Evolutionary conservation across 2,329 filamentous ascomycete species (phyloP), one percentile per base, ranked within the genome.

Genomic region (Sporothrix dimorphospora): DNA sequence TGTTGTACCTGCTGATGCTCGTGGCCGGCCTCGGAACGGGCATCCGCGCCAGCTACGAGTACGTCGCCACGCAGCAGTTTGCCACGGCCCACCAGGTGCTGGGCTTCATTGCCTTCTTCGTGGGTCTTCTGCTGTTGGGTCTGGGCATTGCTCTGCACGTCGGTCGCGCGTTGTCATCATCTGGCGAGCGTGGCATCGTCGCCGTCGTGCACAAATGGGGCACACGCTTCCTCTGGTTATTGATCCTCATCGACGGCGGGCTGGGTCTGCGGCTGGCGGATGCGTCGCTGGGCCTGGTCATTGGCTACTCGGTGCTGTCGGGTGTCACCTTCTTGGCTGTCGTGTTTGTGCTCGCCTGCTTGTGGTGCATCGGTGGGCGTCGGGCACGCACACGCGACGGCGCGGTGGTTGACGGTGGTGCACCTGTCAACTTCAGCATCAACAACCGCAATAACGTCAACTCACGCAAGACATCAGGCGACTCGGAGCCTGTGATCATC

Each of bases 21-120:
- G 24, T 78, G 0, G 76, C 75, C 2, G 77, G 75, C 2, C 68
- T 78, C 65, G 76, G 76, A 1, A 75, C 75, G 1, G 77, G 77
- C 1, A 66, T 78, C 38, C 3, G 74, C 14, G 65, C 76, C 19
- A 76, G 75, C 42, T 42, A 70, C 70, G 63, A 76, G 68, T 75
- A 76, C 65, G 59, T 78, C 12, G 34, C 61, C 71, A 78, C 77
- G 8, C 71, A 73, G 34, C 73, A 75, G 4, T 76, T 76, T 42
- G 66, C 61, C 14, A 77, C 77, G 7, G 47, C 59, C 6, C 77
- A 78, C 65, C 77, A 78, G 49, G 72, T 77, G 21, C 67, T 78
- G 9, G 77, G 77, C 16, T 72, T 78, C 57, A 14, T 77, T 5
- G 73, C 74, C 11, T 69, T 78, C 38, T 73, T 73, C 24, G 34